Evolutionary conservation across 192 early-diverging fungal species (phyloP), one percentile per base, ranked within the genome.

Genomic region (Linnemannia exigua): DNA sequence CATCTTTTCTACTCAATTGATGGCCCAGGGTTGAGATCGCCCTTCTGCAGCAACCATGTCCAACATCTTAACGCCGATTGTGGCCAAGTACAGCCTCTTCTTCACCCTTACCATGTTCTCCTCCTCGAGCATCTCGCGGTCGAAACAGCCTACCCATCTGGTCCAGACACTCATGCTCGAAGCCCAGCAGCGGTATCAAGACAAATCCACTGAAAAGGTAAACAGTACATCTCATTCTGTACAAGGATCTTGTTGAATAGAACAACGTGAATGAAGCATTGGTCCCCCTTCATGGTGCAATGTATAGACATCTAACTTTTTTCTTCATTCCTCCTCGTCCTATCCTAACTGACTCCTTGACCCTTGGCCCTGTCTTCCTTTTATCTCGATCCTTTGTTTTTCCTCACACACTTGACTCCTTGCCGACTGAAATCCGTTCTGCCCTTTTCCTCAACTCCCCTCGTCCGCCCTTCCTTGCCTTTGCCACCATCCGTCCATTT

Each of bases 41-140:
- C 9, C 50, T 37, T 22, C 31, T 19, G 37, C 22, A 54, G 52
- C 74, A 61, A 12, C 63, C 48, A 85, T 85, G 83, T 79, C 83
- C 44, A 85, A 85, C 54, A 36, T 85, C 25, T 69, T 85, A 5
- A 70, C 70, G 1, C 83, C 83, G 46, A 79, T 86, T 48, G 77
- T 85, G 83, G 73, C 74, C 20, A 51, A 77, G 50, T 85, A 85
- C 47, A 69, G 73, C 68, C 51, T 85, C 67, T 85, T 85, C 73
- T 85, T 85, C 68, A 85, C 83, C 7, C 67, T 85, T 20, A 28
- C 83, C 67, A 79, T 85, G 77, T 85, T 75, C 54, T 66, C 50
- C 12, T 79, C 77, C 35, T 85, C 83, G 9, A 52, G 12, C 11
- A 76, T 85, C 25, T 85, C 77, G 3, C 81, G 44, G 48, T 38